phyloP scores from a whole-genome alignment of 352 stramenopile genomes.

The Pythium oligandrum region DNA sequence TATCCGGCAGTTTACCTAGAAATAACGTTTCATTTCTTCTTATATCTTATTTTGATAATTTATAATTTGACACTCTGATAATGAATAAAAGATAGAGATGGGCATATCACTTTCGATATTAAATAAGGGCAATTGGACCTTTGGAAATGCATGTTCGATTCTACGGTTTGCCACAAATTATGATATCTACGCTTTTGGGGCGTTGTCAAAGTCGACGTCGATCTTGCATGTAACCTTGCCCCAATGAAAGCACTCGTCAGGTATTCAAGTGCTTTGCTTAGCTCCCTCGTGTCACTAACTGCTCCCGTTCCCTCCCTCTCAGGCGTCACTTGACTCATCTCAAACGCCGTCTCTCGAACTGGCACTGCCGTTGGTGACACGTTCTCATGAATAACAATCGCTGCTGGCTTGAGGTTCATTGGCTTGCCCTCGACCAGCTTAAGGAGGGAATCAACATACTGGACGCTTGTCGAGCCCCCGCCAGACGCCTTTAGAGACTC shows the following conservation, averaged over 20 bases:
- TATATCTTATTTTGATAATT: too few species aligned
- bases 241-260: slow-evolving; percentile 6
- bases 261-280: not conserved
- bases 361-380: not conserved
- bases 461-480: slow-evolving; percentile 4
- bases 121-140: too few species aligned
- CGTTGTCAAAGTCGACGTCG: too few species aligned
- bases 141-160: too few species aligned
- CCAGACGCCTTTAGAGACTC: not conserved
- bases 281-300: not conserved
- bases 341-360: not conserved
- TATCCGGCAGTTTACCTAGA: too few species aligned
- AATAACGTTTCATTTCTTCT: too few species aligned
- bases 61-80: too few species aligned
- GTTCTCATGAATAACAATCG: not conserved
- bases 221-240: not conserved
- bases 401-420: not conserved
- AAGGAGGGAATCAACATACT: slow-evolving; percentile 1
- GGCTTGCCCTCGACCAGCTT: slow-evolving; percentile 1
- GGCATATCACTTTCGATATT: too few species aligned
- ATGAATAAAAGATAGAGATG: too few species aligned
- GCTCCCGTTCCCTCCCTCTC: not conserved
- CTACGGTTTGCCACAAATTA: too few species aligned
- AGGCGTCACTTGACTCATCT: not conserved
- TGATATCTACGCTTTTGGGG: too few species aligned